These are phyloP conservation scores for Nicotiana attenuata DNA, from an alignment of 257 asterid species.

Conservation along the genomic window DNA sequence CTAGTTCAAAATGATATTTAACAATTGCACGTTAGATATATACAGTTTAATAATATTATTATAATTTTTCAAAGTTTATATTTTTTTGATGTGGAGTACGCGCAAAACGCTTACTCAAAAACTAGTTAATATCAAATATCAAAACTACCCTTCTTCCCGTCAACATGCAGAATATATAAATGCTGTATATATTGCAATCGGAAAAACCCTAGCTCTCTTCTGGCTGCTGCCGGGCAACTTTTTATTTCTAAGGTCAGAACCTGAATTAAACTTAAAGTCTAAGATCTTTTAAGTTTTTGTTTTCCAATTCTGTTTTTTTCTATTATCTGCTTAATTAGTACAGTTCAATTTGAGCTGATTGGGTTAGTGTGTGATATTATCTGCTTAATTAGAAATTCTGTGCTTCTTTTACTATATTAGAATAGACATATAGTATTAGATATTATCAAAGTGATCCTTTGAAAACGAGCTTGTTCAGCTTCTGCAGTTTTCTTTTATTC, in stretches of 20 bases:
- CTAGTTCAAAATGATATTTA: no score
- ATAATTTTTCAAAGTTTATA: no score
- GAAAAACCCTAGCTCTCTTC: not conserved
- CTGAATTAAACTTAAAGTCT: not conserved
- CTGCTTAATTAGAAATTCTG: not conserved
- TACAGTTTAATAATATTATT: no score
- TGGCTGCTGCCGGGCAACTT: not conserved
- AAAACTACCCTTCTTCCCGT: not conserved
- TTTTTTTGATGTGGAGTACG: no score
- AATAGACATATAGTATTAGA: not conserved
- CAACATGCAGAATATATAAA: not conserved
- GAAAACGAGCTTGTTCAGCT: not conserved
- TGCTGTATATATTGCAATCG: not conserved
- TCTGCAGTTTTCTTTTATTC: not conserved
- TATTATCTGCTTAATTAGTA: not conserved
- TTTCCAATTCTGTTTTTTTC: not conserved
- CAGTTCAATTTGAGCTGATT: not conserved
- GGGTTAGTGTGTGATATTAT: not conserved
- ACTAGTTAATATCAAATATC: not conserved
- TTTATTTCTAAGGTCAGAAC: not conserved
- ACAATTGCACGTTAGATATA: no score
- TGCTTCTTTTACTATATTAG: not conserved
- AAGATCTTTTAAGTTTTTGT: not conserved
- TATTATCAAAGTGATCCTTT: not conserved
- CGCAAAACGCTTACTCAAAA: no score